These are phyloP conservation scores for Cicer bijugum DNA, from an alignment of 306 rosid species.

Conservation along the genomic window DNA sequence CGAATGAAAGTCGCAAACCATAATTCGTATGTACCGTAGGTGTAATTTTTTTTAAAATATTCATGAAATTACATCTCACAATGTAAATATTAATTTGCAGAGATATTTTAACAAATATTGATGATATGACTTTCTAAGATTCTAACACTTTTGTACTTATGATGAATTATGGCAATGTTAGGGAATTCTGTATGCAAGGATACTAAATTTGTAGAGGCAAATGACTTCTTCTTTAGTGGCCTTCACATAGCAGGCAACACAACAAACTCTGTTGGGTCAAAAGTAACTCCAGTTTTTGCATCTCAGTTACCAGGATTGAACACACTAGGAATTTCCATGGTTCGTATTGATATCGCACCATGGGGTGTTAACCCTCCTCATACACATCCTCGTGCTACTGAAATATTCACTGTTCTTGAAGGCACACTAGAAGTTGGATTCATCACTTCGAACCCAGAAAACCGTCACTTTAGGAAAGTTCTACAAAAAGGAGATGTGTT, in stretches of 20 bases:
- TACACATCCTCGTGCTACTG: conserved; percentile 51
- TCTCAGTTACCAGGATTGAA: conserved; percentile 49
- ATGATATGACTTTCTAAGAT: not conserved
- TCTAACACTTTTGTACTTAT: conserved; percentile 2
- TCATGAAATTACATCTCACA: too few relatives aligned
- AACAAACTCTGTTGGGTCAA: conserved; percentile 41
- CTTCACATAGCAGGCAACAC: conserved; percentile 53
- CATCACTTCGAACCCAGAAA: conserved; percentile 52
- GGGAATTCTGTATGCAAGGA: conserved; percentile 51
- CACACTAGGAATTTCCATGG: conserved; percentile 43
- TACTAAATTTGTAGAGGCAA: conserved; percentile 43
- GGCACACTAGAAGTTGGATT: conserved; percentile 53
- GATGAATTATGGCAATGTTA: conserved; percentile 33
- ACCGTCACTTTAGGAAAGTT: conserved; percentile 40
- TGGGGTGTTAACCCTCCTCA: conserved; percentile 57
- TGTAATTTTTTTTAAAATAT: too few relatives aligned
- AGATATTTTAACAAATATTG: too few relatives aligned
- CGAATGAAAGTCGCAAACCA: not conserved
- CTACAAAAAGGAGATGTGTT: conserved; percentile 53
- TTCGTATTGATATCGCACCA: conserved; percentile 46
- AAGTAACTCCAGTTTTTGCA: conserved; percentile 47
- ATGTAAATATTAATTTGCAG: too few relatives aligned
- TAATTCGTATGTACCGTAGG: too few relatives aligned
- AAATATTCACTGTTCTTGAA: conserved; percentile 44
- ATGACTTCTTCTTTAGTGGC: conserved; percentile 46